phyloP scores from a whole-genome alignment of 78 protist genomes.

The Pigoraptor vietnamica region DNA sequence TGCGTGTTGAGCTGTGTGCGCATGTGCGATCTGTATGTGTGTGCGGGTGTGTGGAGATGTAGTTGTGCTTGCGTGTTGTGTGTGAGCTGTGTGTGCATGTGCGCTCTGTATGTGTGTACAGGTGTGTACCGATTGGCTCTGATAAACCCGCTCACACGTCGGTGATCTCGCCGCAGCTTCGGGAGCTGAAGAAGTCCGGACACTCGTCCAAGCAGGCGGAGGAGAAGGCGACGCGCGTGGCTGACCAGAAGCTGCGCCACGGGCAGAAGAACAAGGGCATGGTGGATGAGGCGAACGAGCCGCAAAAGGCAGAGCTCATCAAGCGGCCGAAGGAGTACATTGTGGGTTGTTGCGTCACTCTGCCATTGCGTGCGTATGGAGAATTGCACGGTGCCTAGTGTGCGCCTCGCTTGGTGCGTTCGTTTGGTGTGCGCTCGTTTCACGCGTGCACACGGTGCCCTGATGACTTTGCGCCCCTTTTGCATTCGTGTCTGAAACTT shows the following conservation, averaged over 20 bases:
- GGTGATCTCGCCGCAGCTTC: slow-evolving; percentile 14
- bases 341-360: background rate
- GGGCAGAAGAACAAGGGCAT: background rate
- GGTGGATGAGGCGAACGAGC: background rate
- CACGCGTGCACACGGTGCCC: no score
- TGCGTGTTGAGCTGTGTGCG: no score
- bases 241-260: background rate
- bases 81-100: slow-evolving; percentile 1
- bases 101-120: background rate
- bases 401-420: no score
- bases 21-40: no score
- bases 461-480: no score
- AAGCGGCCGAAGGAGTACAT: background rate
- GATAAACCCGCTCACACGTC: background rate
- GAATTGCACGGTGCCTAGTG: no score
- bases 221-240: background rate
- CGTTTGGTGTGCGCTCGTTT: no score
- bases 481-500: background rate
- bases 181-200: slow-evolving; percentile 26
- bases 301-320: background rate
- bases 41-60: no score
- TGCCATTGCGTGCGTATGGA: no score
- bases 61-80: no score
- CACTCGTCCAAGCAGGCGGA: background rate
- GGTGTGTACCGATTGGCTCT: no score